phyloP scores from a whole-genome alignment of 768 basidiomycete genomes.

The Agaricus blazei region DNA sequence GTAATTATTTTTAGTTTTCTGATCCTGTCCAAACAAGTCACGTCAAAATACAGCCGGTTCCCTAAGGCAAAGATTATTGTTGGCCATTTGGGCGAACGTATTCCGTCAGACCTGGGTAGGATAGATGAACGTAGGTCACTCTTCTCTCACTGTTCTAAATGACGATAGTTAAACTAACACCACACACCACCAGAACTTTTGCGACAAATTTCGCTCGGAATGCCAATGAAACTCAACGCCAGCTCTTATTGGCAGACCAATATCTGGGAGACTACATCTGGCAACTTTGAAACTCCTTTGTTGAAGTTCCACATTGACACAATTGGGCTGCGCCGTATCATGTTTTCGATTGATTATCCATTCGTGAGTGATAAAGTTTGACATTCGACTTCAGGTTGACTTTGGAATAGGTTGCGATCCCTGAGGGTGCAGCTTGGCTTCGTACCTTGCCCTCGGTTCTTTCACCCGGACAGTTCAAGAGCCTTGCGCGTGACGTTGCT shows the following conservation, averaged over 20 bases:
- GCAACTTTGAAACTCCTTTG: slow-evolving; percentile 34
- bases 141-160: neutral
- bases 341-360: slow-evolving; percentile 37
- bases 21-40: neutral
- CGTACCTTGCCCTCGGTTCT: slow-evolving; percentile 17
- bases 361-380: slow-evolving; percentile 18
- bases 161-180: neutral
- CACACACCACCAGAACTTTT: slow-evolving; percentile 22
- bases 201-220: slow-evolving; percentile 21
- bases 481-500: slow-evolving; percentile 23
- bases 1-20: slow-evolving; percentile 13
- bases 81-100: slow-evolving; percentile 38
- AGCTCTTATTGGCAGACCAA: slow-evolving; percentile 35
- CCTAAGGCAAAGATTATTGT: slow-evolving; percentile 35
- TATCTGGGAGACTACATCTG: slow-evolving; percentile 35
- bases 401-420: slow-evolving; percentile 15
- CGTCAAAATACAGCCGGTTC: slow-evolving; percentile 28
- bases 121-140: slow-evolving; percentile 30
- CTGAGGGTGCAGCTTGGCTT: slow-evolving; percentile 20
- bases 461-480: slow-evolving; percentile 16
- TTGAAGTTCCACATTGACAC: slow-evolving; percentile 33
- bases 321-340: slow-evolving; percentile 34
- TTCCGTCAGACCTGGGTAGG: slow-evolving; percentile 35
- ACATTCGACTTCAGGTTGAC: neutral
- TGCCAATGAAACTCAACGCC: slow-evolving; percentile 33